A percentile compares a stretch with the other conserved stretches of the same genome.
Evolutionary conservation across 2,329 filamentous ascomycete genomes (phyloP).

Genomic region (Chaetomium globosum): DNA sequence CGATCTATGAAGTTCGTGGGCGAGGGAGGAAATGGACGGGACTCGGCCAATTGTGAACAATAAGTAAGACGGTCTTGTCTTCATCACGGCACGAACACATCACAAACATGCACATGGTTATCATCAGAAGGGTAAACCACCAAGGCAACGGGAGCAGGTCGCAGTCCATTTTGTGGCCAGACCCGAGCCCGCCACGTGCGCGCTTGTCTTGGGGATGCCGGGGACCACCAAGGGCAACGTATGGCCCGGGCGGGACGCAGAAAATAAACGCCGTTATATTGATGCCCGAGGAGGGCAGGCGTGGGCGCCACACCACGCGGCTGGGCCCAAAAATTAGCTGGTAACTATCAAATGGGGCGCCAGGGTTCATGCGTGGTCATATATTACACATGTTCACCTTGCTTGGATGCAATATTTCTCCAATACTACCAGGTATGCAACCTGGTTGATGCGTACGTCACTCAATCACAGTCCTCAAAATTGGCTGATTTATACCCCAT

Average conservation of each 20-base stretch:
- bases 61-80: no score
- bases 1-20: not conserved
- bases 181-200: not conserved
- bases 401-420: not conserved
- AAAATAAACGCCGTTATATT: slow-evolving; percentile 1
- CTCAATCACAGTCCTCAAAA: not conserved
- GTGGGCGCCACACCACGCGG: not conserved
- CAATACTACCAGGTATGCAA: not conserved
- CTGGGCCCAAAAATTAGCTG: not conserved
- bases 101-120: not conserved
- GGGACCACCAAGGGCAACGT: not conserved
- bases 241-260: not conserved
- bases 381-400: not conserved
- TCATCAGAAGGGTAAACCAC: not conserved
- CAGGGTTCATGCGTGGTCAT: not conserved
- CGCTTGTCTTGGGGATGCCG: not conserved
- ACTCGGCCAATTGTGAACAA: not conserved
- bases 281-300: not conserved
- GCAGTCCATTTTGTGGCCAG: not conserved
- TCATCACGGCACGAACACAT: not conserved
- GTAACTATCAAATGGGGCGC: not conserved
- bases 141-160: not conserved
- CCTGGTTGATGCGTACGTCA: not conserved
- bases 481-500: not conserved
- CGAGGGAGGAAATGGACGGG: not conserved